Evolutionary conservation across 257 asterid species (phyloP), one percentile per base, ranked within the genome.

Genomic region (Capsicum rhomboideum): DNA sequence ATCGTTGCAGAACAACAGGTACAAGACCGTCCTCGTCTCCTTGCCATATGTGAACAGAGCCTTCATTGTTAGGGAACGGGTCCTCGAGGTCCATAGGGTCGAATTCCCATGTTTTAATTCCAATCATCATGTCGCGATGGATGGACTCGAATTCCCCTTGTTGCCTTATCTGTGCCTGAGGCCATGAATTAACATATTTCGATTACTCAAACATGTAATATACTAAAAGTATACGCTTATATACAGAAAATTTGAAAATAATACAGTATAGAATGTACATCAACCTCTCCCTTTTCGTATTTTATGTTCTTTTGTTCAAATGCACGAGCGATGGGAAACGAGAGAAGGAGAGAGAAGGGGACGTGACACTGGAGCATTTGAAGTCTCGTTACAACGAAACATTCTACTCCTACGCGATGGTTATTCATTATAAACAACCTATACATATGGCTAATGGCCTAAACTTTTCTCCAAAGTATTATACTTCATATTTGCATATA

Each of bases 21-120:
- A 59, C 58, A 28, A 83, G 23, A 0, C 34, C 68, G 17, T 84
- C 86, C 23, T 49, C 79, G 0, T 21, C 13, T 8, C 86, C 86
- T 55, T 59, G 83, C 86, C 79, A 84, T 46, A 84, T 10, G 83
- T 77, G 86, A 77, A 84, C 86, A 4, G 8, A 14, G 13, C 79
- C 79, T 42, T 78, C 86, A 8, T 31, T 14, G 54, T 78, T 44
- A 8, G 79, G 83, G 21, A 77, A 84, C 16, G 83, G 86, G 14
- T 84, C 66, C 0, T 75, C 20, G 0, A 84, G 66, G 20, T 84
- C 68, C 75, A 84, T 11, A 11, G 83, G 86, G 21, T 34, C 78
- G 16, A 44, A 29, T 31, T 84, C 86, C 83, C 83, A 78, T 46
- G 54, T 58, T 21, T 61, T 82, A 49, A 6, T 26, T 1, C 79